Conservation (phyloP, 192 early-diverging fungal genomes). For the Phlyctochytrium bullatum region DNA sequence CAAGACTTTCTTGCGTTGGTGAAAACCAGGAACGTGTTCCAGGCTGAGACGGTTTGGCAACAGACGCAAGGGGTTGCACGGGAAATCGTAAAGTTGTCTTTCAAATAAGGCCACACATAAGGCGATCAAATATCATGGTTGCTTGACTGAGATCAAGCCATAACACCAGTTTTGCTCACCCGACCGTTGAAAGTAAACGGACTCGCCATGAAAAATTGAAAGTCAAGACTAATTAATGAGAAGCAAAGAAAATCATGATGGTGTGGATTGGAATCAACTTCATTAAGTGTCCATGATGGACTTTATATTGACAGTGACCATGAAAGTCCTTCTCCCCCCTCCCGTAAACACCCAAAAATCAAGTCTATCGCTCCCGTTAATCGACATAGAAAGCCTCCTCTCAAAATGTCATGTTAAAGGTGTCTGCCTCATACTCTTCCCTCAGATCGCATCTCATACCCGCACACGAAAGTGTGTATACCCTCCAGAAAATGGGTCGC, state of each 20-base stretch:
- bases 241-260: not conserved
- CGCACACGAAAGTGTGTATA: not conserved
- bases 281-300: too few relatives aligned
- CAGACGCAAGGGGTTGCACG: conserved; percentile 62
- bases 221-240: not conserved
- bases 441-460: not conserved
- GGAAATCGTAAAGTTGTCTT: conserved; percentile 69
- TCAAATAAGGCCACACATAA: conserved; percentile 12
- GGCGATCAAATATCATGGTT: not conserved
- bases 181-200: too few relatives aligned
- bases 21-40: conserved; percentile 48
- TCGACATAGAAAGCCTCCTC: too few relatives aligned
- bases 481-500: not conserved
- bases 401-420: too few relatives aligned
- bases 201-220: too few relatives aligned
- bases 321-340: too few relatives aligned
- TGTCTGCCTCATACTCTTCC: not conserved
- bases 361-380: too few relatives aligned
- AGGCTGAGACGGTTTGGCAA: conserved; percentile 59
- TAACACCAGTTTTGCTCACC: too few relatives aligned
- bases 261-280: too few relatives aligned
- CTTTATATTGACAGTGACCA: too few relatives aligned
- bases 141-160: too few relatives aligned
- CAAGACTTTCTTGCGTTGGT: conserved; percentile 70
- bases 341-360: too few relatives aligned